phyloP scores from a whole-genome alignment of 805 yeast species.

The Saccharomyces mikatae region DNA sequence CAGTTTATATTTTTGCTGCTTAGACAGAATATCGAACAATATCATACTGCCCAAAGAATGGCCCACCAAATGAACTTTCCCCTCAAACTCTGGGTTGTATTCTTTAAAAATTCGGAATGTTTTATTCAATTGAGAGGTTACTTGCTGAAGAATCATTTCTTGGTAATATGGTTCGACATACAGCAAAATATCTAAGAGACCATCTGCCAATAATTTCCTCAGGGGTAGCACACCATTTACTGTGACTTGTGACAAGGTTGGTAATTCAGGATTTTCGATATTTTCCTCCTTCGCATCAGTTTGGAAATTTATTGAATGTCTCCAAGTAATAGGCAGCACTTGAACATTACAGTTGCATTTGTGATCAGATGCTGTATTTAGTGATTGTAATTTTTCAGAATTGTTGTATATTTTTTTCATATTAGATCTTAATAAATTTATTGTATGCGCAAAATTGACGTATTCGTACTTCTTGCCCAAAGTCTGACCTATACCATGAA shows the following conservation, averaged over 20 bases:
- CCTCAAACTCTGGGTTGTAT: slow-evolving; percentile 65
- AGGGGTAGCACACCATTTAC: slow-evolving; percentile 71
- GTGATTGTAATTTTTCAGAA: slow-evolving; percentile 33
- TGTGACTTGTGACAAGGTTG: slow-evolving; percentile 63
- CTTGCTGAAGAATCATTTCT: slow-evolving; percentile 52
- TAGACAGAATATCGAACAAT: slow-evolving; percentile 61
- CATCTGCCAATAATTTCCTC: slow-evolving; percentile 77
- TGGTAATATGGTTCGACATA: slow-evolving; percentile 68
- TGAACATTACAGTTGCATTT: slow-evolving; percentile 56
- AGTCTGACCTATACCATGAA: slow-evolving; percentile 93
- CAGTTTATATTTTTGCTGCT: slow-evolving; percentile 40
- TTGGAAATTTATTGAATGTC: slow-evolving; percentile 64
- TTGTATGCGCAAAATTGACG: slow-evolving; percentile 80
- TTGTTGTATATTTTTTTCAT: slow-evolving; percentile 44
- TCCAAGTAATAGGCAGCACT: slow-evolving; percentile 87
- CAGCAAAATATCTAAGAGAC: slow-evolving; percentile 72
- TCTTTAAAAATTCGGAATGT: slow-evolving; percentile 51
- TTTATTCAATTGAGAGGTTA: slow-evolving; percentile 53
- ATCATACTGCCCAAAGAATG: slow-evolving; percentile 91
- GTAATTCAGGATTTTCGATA: slow-evolving; percentile 37
- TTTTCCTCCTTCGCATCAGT: slow-evolving; percentile 38
- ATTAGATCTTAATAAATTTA: slow-evolving; percentile 54
- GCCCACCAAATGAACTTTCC: slow-evolving; percentile 75
- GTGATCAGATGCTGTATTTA: slow-evolving; percentile 41
- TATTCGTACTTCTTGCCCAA: slow-evolving; percentile 71